Base-by-base conservation (phyloP, 75 land plant genomes). In the Picea sitchensis region DNA sequence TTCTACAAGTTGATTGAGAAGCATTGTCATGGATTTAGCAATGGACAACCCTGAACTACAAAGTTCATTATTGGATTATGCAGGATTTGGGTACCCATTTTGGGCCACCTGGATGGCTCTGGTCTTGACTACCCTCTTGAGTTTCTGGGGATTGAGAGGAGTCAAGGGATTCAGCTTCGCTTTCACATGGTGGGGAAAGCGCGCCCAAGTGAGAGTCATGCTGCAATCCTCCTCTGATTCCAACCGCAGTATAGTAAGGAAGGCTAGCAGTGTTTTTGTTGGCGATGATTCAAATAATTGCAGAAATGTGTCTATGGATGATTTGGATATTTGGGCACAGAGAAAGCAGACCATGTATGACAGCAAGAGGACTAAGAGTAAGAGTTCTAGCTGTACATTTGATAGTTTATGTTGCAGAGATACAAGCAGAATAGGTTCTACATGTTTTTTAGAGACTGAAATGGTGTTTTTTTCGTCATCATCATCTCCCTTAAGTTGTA, bases 171-270 rank as follows among this genome's bases (percentile, higher is more conserved):
- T 64, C 34, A 26, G 67, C 67, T 12, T 64, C 14, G 67, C 32
- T 64, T 64, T 64, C 31, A 30, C 31, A 12, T 64, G 67, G 67
- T 11, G 65, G 67, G 67, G 67, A 64, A 64, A 64, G 67, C 12
- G 12, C 13, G 67, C 67, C 67, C 67, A 30, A 64, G 32, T 64
- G 14, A 64, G 67, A 30, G 31, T 64, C 26, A 64, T 64, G 32
- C 3, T 64, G 14, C 67, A 64, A 64, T 63, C 65, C 31, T 64
- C 14, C 34, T 64, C 67, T 30, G 67, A 2, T 30, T 64, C 67
- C 26, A 14, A 31, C 67, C 26, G 12, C 31, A 30, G 4, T 64
- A 64, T 32, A 30, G 26, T 64, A 30, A 64, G 32, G 15, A 26
- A 64, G 67, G 31, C 13, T 64, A 14, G 31, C 31, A 14, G 67